A percentile compares a stretch with the other conserved stretches of the same genome.
Evolutionary conservation across 495 filamentous ascomycete genomes (phyloP).

Genomic region (Articulospora tetracladia): DNA sequence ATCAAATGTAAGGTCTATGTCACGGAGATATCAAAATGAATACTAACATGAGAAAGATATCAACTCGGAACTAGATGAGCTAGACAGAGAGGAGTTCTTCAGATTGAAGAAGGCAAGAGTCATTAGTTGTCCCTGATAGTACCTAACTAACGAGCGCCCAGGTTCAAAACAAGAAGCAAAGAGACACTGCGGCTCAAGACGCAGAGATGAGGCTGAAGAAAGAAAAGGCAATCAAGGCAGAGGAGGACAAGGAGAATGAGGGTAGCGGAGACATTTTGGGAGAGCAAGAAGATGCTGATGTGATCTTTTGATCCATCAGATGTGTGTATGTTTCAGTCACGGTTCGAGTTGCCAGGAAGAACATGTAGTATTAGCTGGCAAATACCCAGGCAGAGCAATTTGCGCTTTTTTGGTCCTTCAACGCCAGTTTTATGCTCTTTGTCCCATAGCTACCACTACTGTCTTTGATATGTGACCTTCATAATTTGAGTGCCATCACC

Average conservation of each 20-base stretch:
- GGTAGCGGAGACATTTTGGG: slow-evolving; percentile 59
- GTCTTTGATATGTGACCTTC: slow-evolving; percentile 90
- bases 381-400: slow-evolving; percentile 12
- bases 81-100: slow-evolving; percentile 98
- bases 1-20: slow-evolving; percentile 73
- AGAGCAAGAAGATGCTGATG: slow-evolving; percentile 85
- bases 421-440: not conserved
- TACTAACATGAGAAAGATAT: slow-evolving; percentile 57
- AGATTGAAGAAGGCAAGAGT: slow-evolving; percentile 80
- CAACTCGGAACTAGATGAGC: slow-evolving; percentile 96
- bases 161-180: slow-evolving; percentile 87
- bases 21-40: not conserved
- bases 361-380: slow-evolving; percentile 24
- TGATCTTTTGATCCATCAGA: slow-evolving; percentile 71
- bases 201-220: slow-evolving; percentile 64
- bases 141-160: slow-evolving; percentile 12
- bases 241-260: slow-evolving; percentile 40
- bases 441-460: slow-evolving; percentile 41
- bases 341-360: slow-evolving; percentile 6
- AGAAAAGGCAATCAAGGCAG: slow-evolving; percentile 45
- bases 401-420: slow-evolving; percentile 2
- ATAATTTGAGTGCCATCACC: slow-evolving; percentile 60
- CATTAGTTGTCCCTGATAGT: not conserved
- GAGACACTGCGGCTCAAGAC: slow-evolving; percentile 71
- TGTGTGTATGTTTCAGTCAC: not conserved